Conservation (phyloP, 345 rosid species). For the Luvunga scandens region DNA sequence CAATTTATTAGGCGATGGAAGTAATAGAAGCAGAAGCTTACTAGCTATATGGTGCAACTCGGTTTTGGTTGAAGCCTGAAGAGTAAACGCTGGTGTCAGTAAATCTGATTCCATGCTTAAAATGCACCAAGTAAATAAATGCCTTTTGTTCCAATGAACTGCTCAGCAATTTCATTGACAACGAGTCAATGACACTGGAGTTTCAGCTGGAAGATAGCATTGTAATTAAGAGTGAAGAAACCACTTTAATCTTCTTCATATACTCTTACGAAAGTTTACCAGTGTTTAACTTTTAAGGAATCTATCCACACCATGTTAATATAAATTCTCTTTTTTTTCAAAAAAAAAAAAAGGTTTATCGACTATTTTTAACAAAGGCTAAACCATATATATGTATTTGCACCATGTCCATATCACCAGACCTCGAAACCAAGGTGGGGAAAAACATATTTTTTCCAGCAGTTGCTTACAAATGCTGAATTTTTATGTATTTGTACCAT, state of each 20-base stretch:
- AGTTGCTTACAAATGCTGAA: conserved; percentile 1
- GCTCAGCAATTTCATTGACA: background rate
- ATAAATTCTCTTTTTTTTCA: background rate
- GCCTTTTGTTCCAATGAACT: background rate
- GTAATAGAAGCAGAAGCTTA: background rate
- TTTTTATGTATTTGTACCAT: background rate
- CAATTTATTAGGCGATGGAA: background rate
- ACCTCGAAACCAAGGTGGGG: background rate
- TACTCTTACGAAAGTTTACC: background rate
- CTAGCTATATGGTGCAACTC: background rate
- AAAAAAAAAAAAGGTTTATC: background rate
- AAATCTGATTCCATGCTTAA: background rate
- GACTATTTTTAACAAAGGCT: background rate
- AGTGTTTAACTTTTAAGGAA: background rate
- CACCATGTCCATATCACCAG: background rate
- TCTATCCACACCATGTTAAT: background rate
- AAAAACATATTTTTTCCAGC: background rate
- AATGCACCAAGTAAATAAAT: background rate
- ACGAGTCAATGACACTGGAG: background rate
- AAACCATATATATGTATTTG: background rate
- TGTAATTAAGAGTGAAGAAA: background rate
- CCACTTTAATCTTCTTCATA: background rate
- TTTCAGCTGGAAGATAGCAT: background rate
- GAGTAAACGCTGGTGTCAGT: too few species aligned
- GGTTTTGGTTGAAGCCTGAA: background rate